Conservation (phyloP, 2,329 filamentous ascomycete species). For the Orbilia oligospora region DNA sequence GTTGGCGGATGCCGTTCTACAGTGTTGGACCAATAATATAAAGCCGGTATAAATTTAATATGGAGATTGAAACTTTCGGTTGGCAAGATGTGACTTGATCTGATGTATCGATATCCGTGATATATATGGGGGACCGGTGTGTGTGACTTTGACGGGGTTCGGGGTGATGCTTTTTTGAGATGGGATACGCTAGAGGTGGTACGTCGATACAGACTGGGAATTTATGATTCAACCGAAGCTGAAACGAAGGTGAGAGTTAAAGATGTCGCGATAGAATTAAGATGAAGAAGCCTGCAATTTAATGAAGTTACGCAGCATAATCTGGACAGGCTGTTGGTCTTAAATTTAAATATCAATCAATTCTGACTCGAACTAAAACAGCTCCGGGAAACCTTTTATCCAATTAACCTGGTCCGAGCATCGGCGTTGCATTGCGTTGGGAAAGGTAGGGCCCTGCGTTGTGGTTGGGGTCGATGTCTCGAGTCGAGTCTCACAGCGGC, state of each 20-base stretch:
- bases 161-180: background rate
- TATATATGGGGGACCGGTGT: background rate
- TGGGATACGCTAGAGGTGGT: constrained; percentile 11
- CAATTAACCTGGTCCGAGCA: constrained; percentile 53
- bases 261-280: background rate
- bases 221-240: background rate
- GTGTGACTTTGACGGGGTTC: background rate
- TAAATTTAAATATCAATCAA: background rate
- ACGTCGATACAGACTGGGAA: background rate
- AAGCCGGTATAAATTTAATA: background rate
- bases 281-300: background rate
- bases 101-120: too few relatives aligned
- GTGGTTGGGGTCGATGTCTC: constrained; percentile 5
- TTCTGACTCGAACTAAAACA: constrained; percentile 19
- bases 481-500: background rate
- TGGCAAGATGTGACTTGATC: background rate
- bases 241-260: background rate
- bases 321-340: constrained; percentile 18
- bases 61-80: background rate
- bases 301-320: background rate
- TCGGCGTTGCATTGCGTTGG: constrained; percentile 42
- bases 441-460: background rate
- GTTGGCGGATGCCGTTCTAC: background rate
- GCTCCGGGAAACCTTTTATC: constrained; percentile 43
- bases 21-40: constrained; percentile 1